Conservation (phyloP, 2,329 filamentous ascomycete species). For the Cytospora schulzeri region DNA sequence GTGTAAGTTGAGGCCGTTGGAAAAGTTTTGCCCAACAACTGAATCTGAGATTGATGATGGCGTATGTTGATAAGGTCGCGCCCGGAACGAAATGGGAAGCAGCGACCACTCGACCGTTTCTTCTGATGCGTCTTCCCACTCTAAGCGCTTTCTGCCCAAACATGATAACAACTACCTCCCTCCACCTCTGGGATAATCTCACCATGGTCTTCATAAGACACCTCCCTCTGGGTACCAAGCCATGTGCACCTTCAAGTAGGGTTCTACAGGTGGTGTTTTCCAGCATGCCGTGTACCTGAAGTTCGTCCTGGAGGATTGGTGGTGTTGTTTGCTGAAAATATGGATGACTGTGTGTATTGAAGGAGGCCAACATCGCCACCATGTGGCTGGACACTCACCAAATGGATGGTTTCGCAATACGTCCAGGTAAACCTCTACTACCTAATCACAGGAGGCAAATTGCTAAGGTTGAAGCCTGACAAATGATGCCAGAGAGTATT, state of each 20-base stretch:
- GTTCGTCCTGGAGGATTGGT: too few species aligned
- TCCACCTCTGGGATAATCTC: background rate
- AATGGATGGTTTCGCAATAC: too few species aligned
- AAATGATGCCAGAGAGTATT: background rate
- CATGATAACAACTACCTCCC: too few species aligned
- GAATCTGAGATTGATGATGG: background rate
- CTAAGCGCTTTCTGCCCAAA: background rate
- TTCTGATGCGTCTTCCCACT: background rate
- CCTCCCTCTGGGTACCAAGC: background rate
- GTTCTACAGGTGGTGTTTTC: slow-evolving; percentile 2
- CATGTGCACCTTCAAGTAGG: background rate
- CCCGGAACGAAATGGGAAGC: background rate
- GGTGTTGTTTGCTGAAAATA: too few species aligned
- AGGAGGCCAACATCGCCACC: too few species aligned
- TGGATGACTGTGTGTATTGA: too few species aligned
- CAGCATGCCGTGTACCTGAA: background rate
- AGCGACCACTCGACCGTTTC: background rate
- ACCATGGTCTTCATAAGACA: background rate
- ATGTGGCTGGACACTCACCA: too few species aligned
- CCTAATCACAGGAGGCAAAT: too few species aligned
- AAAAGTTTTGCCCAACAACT: background rate
- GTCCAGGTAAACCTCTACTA: too few species aligned
- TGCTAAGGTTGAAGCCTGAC: too few species aligned
- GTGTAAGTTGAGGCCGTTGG: background rate
- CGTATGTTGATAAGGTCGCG: background rate